phyloP scores from a whole-genome alignment of 768 basidiomycete species.

The Paxillus ammoniavirescens region DNA sequence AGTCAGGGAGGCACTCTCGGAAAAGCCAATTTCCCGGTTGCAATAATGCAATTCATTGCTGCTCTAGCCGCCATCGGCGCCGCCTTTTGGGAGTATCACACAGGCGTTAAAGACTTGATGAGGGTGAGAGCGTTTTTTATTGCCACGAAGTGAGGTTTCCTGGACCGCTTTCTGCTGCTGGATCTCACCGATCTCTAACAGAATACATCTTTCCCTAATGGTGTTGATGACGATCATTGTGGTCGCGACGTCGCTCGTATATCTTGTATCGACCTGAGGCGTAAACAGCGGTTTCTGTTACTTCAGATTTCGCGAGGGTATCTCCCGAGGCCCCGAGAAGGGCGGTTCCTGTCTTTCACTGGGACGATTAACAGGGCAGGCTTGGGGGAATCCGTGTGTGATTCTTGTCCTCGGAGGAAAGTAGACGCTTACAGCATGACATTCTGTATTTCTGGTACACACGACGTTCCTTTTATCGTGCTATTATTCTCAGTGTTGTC shows the following conservation, averaged over 20 bases:
- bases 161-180: neutral
- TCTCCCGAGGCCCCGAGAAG: neutral
- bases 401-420: neutral
- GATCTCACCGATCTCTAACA: conserved; percentile 19
- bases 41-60: conserved; percentile 51
- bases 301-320: neutral
- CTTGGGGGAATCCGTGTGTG: neutral
- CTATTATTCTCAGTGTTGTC: neutral
- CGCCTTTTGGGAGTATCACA: conserved; percentile 67
- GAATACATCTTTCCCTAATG: conserved; percentile 54
- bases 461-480: neutral
- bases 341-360: neutral
- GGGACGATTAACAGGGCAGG: neutral
- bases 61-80: conserved; percentile 53
- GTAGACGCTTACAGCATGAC: neutral
- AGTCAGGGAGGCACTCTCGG: conserved; percentile 23
- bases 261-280: conserved; percentile 36
- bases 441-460: neutral
- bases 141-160: conserved; percentile 48
- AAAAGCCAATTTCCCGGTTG: conserved; percentile 43
- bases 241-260: conserved; percentile 50
- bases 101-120: conserved; percentile 54
- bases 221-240: conserved; percentile 46
- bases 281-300: neutral
- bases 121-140: conserved; percentile 58